A percentile compares a stretch with the other conserved stretches of the same genome.
phyloP scores from a whole-genome alignment of 495 filamentous ascomycete species.

The Xylaria castorea region DNA sequence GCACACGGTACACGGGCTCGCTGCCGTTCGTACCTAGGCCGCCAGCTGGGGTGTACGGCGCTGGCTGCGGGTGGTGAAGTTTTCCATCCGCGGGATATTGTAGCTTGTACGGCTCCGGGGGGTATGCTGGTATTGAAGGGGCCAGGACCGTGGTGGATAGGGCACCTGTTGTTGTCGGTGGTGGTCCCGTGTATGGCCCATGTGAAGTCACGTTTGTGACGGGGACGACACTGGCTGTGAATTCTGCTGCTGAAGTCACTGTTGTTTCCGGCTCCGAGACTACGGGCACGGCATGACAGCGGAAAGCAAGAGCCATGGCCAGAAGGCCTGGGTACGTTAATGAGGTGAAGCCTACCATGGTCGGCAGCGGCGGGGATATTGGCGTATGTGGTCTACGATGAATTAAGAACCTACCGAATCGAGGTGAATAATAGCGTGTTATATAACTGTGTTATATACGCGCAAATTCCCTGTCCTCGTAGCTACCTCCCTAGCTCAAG shows the following conservation, averaged over 20 bases:
- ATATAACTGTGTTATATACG: conserved; percentile 28
- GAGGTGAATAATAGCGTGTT: neutral
- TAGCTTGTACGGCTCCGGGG: conserved; percentile 58
- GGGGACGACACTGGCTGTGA: conserved; percentile 35
- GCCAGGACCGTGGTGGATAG: conserved; percentile 57
- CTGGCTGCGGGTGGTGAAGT: conserved; percentile 68
- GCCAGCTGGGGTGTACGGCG: conserved; percentile 76
- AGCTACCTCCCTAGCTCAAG: neutral
- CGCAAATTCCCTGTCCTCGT: neutral
- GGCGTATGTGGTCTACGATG: neutral
- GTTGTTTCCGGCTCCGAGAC: conserved; percentile 48
- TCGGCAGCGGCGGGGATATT: neutral
- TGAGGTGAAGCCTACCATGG: conserved; percentile 31
- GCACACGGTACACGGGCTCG: conserved; percentile 71
- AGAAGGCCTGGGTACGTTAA: conserved; percentile 34
- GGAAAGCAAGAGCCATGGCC: conserved; percentile 31
- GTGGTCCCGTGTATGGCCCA: conserved; percentile 64
- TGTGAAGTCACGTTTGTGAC: conserved; percentile 54
- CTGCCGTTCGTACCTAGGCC: conserved; percentile 83
- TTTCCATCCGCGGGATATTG: conserved; percentile 75
- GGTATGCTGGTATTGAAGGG: conserved; percentile 55
- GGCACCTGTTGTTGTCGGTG: conserved; percentile 65
- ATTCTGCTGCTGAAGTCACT: conserved; percentile 33
- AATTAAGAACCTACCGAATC: neutral
- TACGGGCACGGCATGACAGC: conserved; percentile 42